phyloP scores from a whole-genome alignment of 2,329 filamentous ascomycete genomes.

The Amphichorda felina region DNA sequence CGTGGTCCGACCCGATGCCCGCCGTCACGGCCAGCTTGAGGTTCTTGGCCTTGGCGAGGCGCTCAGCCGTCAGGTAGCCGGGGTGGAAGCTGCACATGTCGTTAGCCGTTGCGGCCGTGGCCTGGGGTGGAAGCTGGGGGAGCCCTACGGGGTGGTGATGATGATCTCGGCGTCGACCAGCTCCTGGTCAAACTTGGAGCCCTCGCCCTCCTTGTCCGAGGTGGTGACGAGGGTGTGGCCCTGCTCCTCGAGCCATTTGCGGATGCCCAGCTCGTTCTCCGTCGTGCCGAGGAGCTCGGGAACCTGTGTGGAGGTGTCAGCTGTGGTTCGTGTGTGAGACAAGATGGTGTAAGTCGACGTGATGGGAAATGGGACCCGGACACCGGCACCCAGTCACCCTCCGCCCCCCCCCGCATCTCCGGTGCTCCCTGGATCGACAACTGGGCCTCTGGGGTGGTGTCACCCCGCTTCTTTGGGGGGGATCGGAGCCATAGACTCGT shows the following conservation, averaged over 20 bases:
- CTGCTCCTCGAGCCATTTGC: slow-evolving; percentile 95
- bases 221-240: slow-evolving; percentile 96
- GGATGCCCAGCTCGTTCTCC: slow-evolving; percentile 94
- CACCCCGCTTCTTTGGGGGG: too few species aligned
- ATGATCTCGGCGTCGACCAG: slow-evolving; percentile 95
- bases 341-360: too few species aligned
- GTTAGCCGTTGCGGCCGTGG: too few species aligned
- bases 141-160: slow-evolving; percentile 87
- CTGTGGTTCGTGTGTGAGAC: too few species aligned
- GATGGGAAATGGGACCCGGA: too few species aligned
- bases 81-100: slow-evolving; percentile 69
- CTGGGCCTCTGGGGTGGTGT: too few species aligned
- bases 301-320: slow-evolving; percentile 29
- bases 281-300: slow-evolving; percentile 86
- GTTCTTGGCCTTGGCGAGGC: slow-evolving; percentile 96
- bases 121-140: too few species aligned
- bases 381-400: too few species aligned
- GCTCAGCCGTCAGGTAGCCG: slow-evolving; percentile 92
- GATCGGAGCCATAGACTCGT: too few species aligned
- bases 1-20: slow-evolving; percentile 96
- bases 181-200: slow-evolving; percentile 90
- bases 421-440: too few species aligned
- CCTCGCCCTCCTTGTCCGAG: slow-evolving; percentile 91
- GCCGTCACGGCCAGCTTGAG: slow-evolving; percentile 95
- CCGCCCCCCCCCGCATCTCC: too few species aligned